Evolutionary conservation across 2,329 filamentous ascomycete genomes (phyloP).

Genomic region (Fusarium sublunatum): DNA sequence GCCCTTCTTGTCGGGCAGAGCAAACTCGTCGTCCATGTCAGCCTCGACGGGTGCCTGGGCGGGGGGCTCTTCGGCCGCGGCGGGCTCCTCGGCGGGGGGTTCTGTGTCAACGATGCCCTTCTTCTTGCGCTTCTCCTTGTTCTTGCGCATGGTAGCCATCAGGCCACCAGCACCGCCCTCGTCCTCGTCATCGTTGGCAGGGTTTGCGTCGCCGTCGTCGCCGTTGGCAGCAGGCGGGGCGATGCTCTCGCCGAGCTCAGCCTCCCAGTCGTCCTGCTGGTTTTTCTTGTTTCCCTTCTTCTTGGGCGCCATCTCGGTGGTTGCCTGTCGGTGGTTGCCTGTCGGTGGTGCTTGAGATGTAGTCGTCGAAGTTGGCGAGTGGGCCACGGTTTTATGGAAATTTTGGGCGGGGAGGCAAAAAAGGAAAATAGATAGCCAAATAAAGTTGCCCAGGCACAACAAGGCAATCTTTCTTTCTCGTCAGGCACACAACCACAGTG

Average conservation of each 20-base stretch:
- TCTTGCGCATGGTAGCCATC: conserved; percentile 84
- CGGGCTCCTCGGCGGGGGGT: conserved; percentile 60
- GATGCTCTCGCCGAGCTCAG: conserved; percentile 84
- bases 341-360: conserved; percentile 36
- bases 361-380: conserved; percentile 35
- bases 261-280: conserved; percentile 93
- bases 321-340: conserved; percentile 37
- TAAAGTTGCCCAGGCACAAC: conserved; percentile 30
- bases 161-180: conserved; percentile 72
- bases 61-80: conserved; percentile 72
- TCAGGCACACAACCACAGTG: conserved; percentile 15
- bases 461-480: conserved; percentile 28
- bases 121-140: conserved; percentile 89
- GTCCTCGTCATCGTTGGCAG: conserved; percentile 65
- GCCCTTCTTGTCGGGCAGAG: conserved; percentile 79
- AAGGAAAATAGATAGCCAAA: conserved; percentile 18
- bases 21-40: conserved; percentile 86
- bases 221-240: conserved; percentile 64
- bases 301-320: conserved; percentile 83
- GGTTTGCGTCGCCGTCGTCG: conserved; percentile 60
- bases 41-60: conserved; percentile 84
- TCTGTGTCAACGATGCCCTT: conserved; percentile 79
- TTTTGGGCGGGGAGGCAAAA: conserved; percentile 26
- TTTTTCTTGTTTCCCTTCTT: conserved; percentile 88
- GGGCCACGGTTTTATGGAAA: conserved; percentile 28